Base-by-base conservation (phyloP, 257 asterid species). In the Lithospermum erythrorhizon region DNA sequence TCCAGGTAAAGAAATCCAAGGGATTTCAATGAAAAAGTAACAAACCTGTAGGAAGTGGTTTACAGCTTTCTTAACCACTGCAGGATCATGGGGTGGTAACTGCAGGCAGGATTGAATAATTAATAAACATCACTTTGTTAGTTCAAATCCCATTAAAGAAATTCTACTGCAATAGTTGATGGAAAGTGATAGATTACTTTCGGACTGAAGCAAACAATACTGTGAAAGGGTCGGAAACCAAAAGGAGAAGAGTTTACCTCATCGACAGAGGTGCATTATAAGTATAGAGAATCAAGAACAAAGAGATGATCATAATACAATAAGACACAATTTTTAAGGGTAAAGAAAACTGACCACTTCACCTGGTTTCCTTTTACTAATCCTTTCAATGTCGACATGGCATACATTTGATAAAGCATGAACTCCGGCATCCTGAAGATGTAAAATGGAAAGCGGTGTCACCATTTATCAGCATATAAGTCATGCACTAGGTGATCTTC, bases 331-430 rank as follows among this genome's bases (percentile, higher is more conserved):
- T 24, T 24, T 56, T 17, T 19, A 49, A 9, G 35, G 15, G 32
- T 19, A 22, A 6, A 23, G 18, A 54, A 48, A 21, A 55, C 73
- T 72, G 55, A 91, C 98, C 79, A 85, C 84, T 84, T 84, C 95
- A 70, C 83, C 89, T 51, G 95, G 96, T 63, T 86, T 91, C 76
- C 98, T 82, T 80, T 91, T 84, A 83, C 96, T 91, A 72, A 82
- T 84, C 83, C 98, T 80, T 81, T 87, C 96, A 37, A 83, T 83
- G 72, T 90, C 97, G 30, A 87, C 95, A 73, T 90, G 96, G 69
- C 86, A 90, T 53, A 87, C 97, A 81, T 90, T 90, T 58, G 95
- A 82, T 54, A 91, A 64, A 15, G 98, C 95, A 64, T 88, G 97
- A 72, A 91, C 98, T 60, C 97, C 97, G 18, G 96, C 76, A 82